Evolutionary conservation across 2,329 filamentous ascomycete species (phyloP).

Genomic region (Xylaria sp.): DNA sequence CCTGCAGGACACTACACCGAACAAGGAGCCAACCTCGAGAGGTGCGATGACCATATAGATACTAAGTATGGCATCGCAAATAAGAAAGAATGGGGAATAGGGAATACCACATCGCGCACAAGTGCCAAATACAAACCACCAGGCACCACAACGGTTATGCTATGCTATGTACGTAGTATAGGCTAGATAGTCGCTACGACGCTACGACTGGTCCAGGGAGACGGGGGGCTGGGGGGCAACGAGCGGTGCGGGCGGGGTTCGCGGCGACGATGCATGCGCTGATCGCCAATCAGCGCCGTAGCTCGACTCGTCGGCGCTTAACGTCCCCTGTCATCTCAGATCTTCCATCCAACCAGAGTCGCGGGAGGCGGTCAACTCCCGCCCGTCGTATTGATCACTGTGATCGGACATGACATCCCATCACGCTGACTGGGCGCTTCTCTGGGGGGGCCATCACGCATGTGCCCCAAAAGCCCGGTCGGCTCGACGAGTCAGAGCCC

Average conservation of each 20-base stretch:
- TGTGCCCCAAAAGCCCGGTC: slow-evolving; percentile 50
- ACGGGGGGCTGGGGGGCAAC: slow-evolving; percentile 10
- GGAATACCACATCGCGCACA: not conserved
- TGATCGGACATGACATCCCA: slow-evolving; percentile 43
- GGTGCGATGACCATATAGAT: slow-evolving; percentile 36
- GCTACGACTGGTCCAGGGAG: slow-evolving; percentile 23
- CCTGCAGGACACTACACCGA: slow-evolving; percentile 15
- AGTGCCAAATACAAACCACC: slow-evolving; percentile 6
- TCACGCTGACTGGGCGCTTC: slow-evolving; percentile 54
- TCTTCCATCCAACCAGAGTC: slow-evolving; percentile 49
- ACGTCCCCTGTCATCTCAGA: slow-evolving; percentile 45
- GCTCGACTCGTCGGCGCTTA: slow-evolving; percentile 48
- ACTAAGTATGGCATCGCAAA: slow-evolving; percentile 4
- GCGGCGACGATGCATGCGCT: slow-evolving; percentile 36
- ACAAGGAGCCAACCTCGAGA: slow-evolving; percentile 2
- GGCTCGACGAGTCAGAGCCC: slow-evolving; percentile 56
- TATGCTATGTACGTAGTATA: not conserved
- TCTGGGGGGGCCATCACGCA: slow-evolving; percentile 53
- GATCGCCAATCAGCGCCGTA: slow-evolving; percentile 46
- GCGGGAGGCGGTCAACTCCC: slow-evolving; percentile 40
- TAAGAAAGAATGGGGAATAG: not conserved
- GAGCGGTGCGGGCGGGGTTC: slow-evolving; percentile 44
- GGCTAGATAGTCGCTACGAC: slow-evolving; percentile 6
- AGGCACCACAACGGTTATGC: too few species aligned
- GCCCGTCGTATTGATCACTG: slow-evolving; percentile 41